Evolutionary conservation across 202 grass and related monocot genomes (phyloP), one percentile per base, ranked within the genome.

Genomic region (Brachypodium distachyon): DNA sequence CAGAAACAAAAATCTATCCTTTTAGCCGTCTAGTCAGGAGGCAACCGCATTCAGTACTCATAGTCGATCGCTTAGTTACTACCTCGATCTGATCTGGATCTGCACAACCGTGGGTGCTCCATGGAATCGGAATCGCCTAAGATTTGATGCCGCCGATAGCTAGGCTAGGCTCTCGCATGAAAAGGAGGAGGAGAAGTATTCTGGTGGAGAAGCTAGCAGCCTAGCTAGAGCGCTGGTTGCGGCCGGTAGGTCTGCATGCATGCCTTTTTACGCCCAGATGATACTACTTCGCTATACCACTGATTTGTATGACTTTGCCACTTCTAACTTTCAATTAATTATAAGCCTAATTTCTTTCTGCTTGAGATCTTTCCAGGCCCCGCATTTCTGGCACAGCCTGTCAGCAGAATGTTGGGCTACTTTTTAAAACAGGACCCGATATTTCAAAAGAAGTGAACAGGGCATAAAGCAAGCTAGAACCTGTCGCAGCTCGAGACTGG

Each of bases 111-210:
- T 38, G 66, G 76, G 76, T 85, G 83, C 75, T 73, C 58, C 3
- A n/a, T 27, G 17, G 39, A 80, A 74, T 50, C 69, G 64, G 76
- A 85, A 68, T 31, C 39, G 50, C 39, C 49, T 50, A 60, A 73
- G 83, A 85, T 85, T 85, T 85, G 59, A 67, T 85, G 59, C 60
- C 3, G 23, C 68, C 8, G 58, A 28, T 70, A 80, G 64, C 29
- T 29, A 76, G 50, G 42, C 42, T 46, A 68, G 64, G 26, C 41
- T 46, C 41, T 68, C 41, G 2, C 7, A 12, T 8, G 28, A 67
- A 67, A 42, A 46, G 18, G 4, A 62, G 39, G 16, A 68, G 40
- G 14, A 68, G 14, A 40, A 32, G 41, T n/a, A n/a, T n/a, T n/a
- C n/a, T n/a, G n/a, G n/a, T 9, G 26, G 39, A 61, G 9, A 22